Conservation (phyloP, 177 flowering plant genomes). For the Telopea speciosissima region DNA sequence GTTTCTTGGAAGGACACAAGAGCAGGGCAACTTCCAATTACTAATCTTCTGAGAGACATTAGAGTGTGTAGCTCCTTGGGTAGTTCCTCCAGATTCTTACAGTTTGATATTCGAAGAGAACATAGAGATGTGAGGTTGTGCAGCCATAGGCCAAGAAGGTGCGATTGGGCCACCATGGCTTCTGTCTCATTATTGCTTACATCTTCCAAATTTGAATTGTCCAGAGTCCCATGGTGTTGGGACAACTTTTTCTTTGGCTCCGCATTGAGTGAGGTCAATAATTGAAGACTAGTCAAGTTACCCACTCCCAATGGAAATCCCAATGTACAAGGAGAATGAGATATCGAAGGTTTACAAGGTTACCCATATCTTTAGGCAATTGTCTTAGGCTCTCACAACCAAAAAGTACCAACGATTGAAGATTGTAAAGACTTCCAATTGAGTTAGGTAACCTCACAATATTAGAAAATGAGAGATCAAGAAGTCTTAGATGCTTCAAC, state of each 20-base stretch:
- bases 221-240: not conserved
- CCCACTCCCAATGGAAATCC: not conserved
- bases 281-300: slow-evolving; percentile 2
- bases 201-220: slow-evolving; percentile 4
- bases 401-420: not conserved
- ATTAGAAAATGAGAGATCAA: not conserved
- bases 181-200: too few relatives aligned
- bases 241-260: not conserved
- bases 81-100: too few relatives aligned
- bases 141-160: not conserved
- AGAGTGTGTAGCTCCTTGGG: too few relatives aligned
- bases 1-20: too few relatives aligned
- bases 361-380: not conserved
- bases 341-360: slow-evolving; percentile 2
- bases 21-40: too few relatives aligned
- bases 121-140: too few relatives aligned
- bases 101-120: too few relatives aligned
- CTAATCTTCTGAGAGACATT: too few relatives aligned
- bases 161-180: not conserved
- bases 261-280: not conserved
- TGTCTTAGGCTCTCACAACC: not conserved
- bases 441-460: not conserved
- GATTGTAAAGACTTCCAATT: not conserved
- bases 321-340: not conserved
- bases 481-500: not conserved